Evolutionary conservation across 768 basidiomycete species (phyloP).

Genomic region (Tylopilus plumbeoviolaceoides): DNA sequence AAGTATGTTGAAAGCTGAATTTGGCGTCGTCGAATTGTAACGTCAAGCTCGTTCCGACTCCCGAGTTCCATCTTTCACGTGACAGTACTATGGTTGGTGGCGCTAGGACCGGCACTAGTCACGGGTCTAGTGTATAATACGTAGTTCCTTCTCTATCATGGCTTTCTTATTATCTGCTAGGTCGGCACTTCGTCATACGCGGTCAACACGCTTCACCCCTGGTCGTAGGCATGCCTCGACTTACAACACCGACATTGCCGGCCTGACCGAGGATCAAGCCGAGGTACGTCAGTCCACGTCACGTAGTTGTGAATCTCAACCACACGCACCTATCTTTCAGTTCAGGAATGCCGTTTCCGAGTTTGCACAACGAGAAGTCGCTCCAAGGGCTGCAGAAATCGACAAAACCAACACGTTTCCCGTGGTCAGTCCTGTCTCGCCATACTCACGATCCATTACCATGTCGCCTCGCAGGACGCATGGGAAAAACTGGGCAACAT

Average conservation of each 20-base stretch:
- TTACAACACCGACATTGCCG: slow-evolving; percentile 71
- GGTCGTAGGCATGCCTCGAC: slow-evolving; percentile 37
- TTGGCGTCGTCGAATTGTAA: no score
- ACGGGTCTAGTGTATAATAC: no score
- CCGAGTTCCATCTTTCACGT: no score
- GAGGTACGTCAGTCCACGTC: slow-evolving; percentile 48
- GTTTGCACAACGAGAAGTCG: slow-evolving; percentile 81
- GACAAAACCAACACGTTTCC: slow-evolving; percentile 86
- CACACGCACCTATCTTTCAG: slow-evolving; percentile 35
- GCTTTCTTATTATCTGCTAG: slow-evolving; percentile 11
- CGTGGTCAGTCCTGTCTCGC: slow-evolving; percentile 38
- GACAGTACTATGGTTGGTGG: no score
- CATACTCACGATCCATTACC: neutral
- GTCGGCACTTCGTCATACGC: slow-evolving; percentile 4
- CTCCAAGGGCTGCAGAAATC: slow-evolving; percentile 80
- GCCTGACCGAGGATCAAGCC: slow-evolving; percentile 72
- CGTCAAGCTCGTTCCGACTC: no score
- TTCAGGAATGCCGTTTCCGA: slow-evolving; percentile 75
- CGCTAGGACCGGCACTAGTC: no score
- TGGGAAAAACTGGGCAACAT: slow-evolving; percentile 90
- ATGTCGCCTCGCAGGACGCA: slow-evolving; percentile 52
- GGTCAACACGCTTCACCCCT: neutral
- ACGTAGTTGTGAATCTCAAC: neutral
- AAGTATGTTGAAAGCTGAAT: no score
- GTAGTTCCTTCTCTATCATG: slow-evolving; percentile 5